phyloP scores from a whole-genome alignment of 768 basidiomycete genomes.

The Lanmaoa pseudosensibilis region DNA sequence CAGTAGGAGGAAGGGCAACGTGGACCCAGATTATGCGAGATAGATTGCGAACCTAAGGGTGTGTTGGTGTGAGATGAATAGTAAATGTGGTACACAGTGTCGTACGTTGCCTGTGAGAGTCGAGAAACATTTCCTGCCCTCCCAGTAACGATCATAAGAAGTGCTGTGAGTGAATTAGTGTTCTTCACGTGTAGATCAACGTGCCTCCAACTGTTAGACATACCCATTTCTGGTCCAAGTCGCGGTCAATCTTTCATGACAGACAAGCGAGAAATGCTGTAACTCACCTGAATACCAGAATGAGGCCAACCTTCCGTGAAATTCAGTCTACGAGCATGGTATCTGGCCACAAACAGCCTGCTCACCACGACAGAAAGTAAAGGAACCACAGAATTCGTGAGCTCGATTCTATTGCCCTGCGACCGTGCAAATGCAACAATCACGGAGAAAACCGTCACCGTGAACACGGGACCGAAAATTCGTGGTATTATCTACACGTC shows the following conservation, averaged over 20 bases:
- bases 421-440: conserved; percentile 58
- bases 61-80: not conserved
- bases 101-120: conserved; percentile 62
- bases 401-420: conserved; percentile 56
- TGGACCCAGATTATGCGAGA: conserved; percentile 79
- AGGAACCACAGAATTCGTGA: conserved; percentile 85
- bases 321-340: conserved; percentile 1
- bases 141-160: conserved; percentile 85
- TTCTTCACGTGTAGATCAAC: not conserved
- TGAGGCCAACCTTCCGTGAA: conserved; percentile 69
- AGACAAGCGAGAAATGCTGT: not conserved
- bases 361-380: conserved; percentile 86
- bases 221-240: conserved; percentile 59
- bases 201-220: conserved; percentile 15
- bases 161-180: conserved; percentile 45
- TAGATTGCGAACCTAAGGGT: conserved; percentile 62
- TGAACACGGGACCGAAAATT: conserved; percentile 80
- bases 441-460: conserved; percentile 74
- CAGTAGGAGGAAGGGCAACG: conserved; percentile 61
- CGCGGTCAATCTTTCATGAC: not conserved
- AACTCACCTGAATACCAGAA: conserved; percentile 80
- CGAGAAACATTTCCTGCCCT: conserved; percentile 85
- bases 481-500: conserved; percentile 58
- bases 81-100: not conserved
- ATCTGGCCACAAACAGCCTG: conserved; percentile 3